A percentile compares a stretch with the other conserved stretches of the same genome.
Conservation (phyloP, 1,139 yeast genomes). For the Debaryomycetaceae sp. region DNA sequence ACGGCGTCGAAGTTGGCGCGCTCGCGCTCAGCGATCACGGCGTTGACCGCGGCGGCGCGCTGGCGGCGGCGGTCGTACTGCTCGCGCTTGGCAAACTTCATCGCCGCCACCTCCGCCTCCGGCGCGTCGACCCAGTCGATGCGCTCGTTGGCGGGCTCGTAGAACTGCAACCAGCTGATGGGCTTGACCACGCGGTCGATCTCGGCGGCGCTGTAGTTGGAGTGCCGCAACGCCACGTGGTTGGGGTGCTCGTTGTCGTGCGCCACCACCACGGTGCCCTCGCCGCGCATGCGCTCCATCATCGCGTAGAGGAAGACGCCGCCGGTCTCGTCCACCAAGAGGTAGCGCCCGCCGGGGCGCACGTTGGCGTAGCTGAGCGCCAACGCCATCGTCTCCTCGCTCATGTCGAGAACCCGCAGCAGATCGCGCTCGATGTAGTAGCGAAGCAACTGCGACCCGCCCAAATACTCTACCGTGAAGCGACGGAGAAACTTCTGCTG, state of each 20-base stretch:
- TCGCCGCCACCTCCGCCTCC: slow-evolving; percentile 47
- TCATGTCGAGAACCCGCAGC: slow-evolving; percentile 70
- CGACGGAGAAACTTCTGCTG: slow-evolving; percentile 86
- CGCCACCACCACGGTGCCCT: slow-evolving; percentile 69
- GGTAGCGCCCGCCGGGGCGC: slow-evolving; percentile 82
- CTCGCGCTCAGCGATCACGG: slow-evolving; percentile 46
- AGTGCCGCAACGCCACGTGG: slow-evolving; percentile 61
- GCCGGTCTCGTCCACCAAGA: slow-evolving; percentile 87
- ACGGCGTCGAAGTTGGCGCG: slow-evolving; percentile 71
- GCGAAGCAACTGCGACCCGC: slow-evolving; percentile 71
- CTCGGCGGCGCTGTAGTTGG: slow-evolving; percentile 55
- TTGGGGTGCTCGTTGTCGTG: slow-evolving; percentile 96
- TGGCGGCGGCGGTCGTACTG: slow-evolving; percentile 66
- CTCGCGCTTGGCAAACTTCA: slow-evolving; percentile 58
- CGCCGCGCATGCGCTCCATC: slow-evolving; percentile 84
- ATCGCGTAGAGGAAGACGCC: slow-evolving; percentile 80
- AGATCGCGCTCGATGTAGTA: slow-evolving; percentile 73
- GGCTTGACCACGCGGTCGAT: slow-evolving; percentile 58
- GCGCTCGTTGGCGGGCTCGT: slow-evolving; percentile 67
- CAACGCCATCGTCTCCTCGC: slow-evolving; percentile 78
- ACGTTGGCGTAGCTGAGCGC: slow-evolving; percentile 75
- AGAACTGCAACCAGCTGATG: slow-evolving; percentile 72
- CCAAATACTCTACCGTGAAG: slow-evolving; percentile 76
- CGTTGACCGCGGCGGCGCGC: slow-evolving; percentile 52
- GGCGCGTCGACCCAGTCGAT: slow-evolving; percentile 48